Evolutionary conservation across 345 rosid genomes (phyloP), one percentile per base, ranked within the genome.

Genomic region (Moricandia arvensis): DNA sequence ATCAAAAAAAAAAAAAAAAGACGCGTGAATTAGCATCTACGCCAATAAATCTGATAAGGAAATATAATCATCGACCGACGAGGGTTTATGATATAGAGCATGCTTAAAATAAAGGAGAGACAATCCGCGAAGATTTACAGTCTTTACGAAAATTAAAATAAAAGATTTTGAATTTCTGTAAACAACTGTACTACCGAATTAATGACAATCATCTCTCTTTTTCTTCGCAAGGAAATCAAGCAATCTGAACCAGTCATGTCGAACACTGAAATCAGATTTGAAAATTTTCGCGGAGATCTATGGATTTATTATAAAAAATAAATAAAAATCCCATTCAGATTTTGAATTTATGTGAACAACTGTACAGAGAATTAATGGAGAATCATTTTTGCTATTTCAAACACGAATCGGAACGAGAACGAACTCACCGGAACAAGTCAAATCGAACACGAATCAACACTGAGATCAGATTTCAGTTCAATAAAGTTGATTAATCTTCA

Each of bases 51-150:
- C 54, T 47, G 18, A 47, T 15, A 15, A 76, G 21, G 1, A 41
- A 21, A 21, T 21, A n/a, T 10, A 71, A 57, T 57, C 34, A 77
- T 63, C 75, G 47, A 66, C 72, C 68, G 62, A 70, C 71, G 43
- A 45, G 31, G 30, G 60, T 26, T 57, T 75, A 21, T 34, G 68
- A 47, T 45, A 8, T 71, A 68, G 33, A 45, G 12, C 66, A 54
- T 54, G 35, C 45, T 15, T 64, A 2, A 34, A 55, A 41, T 21
- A n/a, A n/a, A n/a, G n/a, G n/a, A n/a, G n/a, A n/a, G n/a, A n/a
- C n/a, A n/a, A n/a, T n/a, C n/a, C n/a, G n/a, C n/a, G n/a, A n/a
- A n/a, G n/a, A n/a, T n/a, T n/a, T n/a, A n/a, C n/a, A n/a, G n/a
- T n/a, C n/a, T n/a, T n/a, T n/a, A n/a, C n/a, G n/a, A 21, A 21